A percentile compares a stretch with the other conserved stretches of the same genome.
Evolutionary conservation across 108 stramenopile genomes (phyloP).

Genomic region (Cyclotella choctawhatcheeana): DNA sequence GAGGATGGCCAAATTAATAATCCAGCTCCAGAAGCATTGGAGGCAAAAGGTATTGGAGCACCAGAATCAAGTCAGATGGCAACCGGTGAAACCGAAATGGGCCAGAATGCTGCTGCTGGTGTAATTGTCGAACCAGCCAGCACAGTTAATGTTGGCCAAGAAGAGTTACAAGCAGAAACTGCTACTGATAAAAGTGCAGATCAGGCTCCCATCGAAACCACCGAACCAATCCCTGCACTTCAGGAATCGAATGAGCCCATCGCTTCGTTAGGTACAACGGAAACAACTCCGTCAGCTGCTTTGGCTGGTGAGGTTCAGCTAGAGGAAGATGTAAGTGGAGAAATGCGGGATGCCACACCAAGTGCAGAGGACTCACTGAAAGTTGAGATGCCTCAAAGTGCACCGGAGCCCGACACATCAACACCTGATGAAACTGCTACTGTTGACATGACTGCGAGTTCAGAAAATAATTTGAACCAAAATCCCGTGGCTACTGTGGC

Average conservation of each 20-base stretch:
- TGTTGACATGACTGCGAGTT: neutral
- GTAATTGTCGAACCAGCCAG: neutral
- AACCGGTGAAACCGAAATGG: no score
- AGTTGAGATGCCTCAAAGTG: slow-evolving; percentile 12
- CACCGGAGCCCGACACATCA: neutral
- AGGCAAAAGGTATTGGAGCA: neutral
- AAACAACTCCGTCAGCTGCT: neutral
- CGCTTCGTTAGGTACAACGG: neutral
- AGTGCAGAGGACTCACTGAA: no score
- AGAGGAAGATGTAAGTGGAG: neutral
- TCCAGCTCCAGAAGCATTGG: neutral
- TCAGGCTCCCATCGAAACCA: neutral
- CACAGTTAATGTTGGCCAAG: neutral
- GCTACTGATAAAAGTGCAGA: neutral
- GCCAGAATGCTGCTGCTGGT: no score
- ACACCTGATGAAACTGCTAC: neutral
- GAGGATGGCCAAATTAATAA: neutral
- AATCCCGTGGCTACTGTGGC: neutral
- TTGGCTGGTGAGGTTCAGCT: neutral
- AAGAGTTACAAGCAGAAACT: neutral
- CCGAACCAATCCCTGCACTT: neutral
- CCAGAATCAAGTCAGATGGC: no score
- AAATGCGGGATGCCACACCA: neutral
- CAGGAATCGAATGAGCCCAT: neutral
- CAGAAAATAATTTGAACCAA: neutral